Evolutionary conservation across 2,329 filamentous ascomycete species (phyloP), one percentile per base, ranked within the genome.

Genomic region (Colletotrichum plurivorum): DNA sequence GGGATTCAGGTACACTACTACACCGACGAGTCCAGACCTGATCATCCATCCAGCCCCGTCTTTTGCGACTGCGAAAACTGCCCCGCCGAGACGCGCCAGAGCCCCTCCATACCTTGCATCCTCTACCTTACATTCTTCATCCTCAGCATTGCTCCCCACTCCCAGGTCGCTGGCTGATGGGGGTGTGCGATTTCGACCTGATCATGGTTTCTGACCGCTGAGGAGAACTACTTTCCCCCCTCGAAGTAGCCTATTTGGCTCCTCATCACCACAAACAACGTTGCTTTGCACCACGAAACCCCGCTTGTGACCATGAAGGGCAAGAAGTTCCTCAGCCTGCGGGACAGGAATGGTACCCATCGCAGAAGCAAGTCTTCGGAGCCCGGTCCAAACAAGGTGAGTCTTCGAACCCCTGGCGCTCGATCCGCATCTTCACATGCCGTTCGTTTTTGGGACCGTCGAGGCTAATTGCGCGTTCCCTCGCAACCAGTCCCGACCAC

Each of bases 251-350:
- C 55, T 36, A 41, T 39, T 25, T 41, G 59, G 59, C 59, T 62
- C 22, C 57, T n/a, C 51, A 41, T 39, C 36, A 62, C n/a, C 9
- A 31, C 59, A 41, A 16, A 31, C 59, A 25, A 16, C 39, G 45
- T 60, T 25, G 46, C 57, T 65, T 53, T 57, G 16, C 54, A 53
- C 48, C 18, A 39, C 65, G 55, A 22, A 57, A 41, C 43, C 27
- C 20, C 10, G 51, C 25, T 36, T 60, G 72, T 70, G 76, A 84
- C 73, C 76, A 88, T 89, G 84, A 89, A 87, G 80, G 80, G 84
- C 72, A 90, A 88, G 77, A 90, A 91, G 75, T 90, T 94, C 78
- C 88, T 93, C 69, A 93, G 89, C 79, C 85, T 91, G 73, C 88
- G 91, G 73, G 92, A 93, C 75, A 94, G 88, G 80, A 85, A 84